Conservation (phyloP, 805 yeast genomes). For the Diddensiella transvaalensis region DNA sequence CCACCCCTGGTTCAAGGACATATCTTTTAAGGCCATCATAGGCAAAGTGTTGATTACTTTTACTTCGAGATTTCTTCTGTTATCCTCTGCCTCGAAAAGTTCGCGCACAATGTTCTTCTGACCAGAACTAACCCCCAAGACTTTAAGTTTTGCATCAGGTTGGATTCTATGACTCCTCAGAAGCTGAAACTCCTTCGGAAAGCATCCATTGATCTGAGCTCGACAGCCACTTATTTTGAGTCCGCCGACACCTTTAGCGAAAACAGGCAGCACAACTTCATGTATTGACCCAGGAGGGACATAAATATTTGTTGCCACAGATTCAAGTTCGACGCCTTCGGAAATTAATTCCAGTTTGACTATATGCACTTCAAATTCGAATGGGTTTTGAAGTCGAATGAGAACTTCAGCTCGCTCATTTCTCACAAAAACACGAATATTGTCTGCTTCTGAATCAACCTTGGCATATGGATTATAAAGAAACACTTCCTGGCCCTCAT, state of each 20-base stretch:
- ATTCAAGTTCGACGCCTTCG: conserved; percentile 23
- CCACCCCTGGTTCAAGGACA: conserved; percentile 60
- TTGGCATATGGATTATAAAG: conserved; percentile 56
- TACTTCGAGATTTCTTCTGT: conserved; percentile 26
- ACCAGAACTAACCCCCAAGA: conserved; percentile 19
- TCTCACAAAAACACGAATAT: conserved; percentile 43
- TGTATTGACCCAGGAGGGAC: conserved; percentile 28
- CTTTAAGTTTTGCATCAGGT: conserved; percentile 30
- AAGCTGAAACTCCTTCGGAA: conserved; percentile 37
- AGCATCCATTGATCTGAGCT: conserved; percentile 51
- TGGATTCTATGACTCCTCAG: conserved; percentile 4
- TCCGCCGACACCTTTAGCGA: conserved; percentile 44
- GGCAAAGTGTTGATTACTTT: conserved; percentile 55
- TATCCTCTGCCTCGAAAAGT: background rate
- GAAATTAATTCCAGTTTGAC: conserved; percentile 32
- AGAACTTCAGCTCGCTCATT: conserved; percentile 61
- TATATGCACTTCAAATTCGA: conserved; percentile 65
- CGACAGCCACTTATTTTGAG: conserved; percentile 49
- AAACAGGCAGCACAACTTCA: conserved; percentile 24
- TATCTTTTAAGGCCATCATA: conserved; percentile 46
- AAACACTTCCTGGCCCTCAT: conserved; percentile 36
- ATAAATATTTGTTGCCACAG: conserved; percentile 23
- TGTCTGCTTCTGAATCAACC: conserved; percentile 22
- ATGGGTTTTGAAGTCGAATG: conserved; percentile 72
- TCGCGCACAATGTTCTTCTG: background rate